These are phyloP conservation scores for Ascochyta clinopodiicola DNA, from an alignment of 2,329 filamentous ascomycete species.

Conservation along the genomic window DNA sequence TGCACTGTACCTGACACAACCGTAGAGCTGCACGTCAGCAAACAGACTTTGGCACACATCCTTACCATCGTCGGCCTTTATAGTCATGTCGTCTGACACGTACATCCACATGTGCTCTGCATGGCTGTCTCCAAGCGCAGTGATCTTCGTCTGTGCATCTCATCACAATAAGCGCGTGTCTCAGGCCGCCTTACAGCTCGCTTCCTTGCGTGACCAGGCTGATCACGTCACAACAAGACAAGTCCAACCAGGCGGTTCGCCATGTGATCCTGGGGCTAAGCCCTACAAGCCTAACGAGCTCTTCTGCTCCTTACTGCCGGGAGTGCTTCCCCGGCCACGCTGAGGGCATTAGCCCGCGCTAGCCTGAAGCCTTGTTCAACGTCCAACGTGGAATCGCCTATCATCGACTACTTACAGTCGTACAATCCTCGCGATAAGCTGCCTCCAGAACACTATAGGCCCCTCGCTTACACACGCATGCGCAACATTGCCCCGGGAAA, in stretches of 20 bases:
- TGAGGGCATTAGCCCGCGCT: constrained; percentile 20
- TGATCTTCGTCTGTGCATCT: not conserved
- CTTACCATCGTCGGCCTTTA: not conserved
- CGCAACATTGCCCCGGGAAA: constrained; percentile 17
- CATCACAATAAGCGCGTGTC: constrained; percentile 10
- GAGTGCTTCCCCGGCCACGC: constrained; percentile 22
- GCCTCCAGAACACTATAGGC: constrained; percentile 2
- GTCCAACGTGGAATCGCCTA: constrained; percentile 23
- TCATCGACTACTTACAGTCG: constrained; percentile 11
- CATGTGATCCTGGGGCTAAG: constrained; percentile 17
- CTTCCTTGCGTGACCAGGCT: constrained; percentile 5
- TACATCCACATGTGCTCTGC: not conserved
- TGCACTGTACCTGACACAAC: constrained; percentile 13
- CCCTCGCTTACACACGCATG: constrained; percentile 25
- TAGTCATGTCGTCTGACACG: constrained; percentile 1
- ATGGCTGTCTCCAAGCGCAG: not conserved
- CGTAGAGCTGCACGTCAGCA: constrained; percentile 12
- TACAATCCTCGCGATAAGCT: constrained; percentile 12
- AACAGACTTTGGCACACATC: not conserved
- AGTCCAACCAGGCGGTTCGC: constrained; percentile 7
- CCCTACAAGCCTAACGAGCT: constrained; percentile 2
- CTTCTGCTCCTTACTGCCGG: constrained; percentile 16
- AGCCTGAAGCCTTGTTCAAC: constrained; percentile 18
- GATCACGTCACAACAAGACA: constrained; percentile 6
- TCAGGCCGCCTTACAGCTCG: constrained; percentile 3